Base-by-base conservation (phyloP, 805 yeast genomes). In the Ogataea nitratoaversa region DNA sequence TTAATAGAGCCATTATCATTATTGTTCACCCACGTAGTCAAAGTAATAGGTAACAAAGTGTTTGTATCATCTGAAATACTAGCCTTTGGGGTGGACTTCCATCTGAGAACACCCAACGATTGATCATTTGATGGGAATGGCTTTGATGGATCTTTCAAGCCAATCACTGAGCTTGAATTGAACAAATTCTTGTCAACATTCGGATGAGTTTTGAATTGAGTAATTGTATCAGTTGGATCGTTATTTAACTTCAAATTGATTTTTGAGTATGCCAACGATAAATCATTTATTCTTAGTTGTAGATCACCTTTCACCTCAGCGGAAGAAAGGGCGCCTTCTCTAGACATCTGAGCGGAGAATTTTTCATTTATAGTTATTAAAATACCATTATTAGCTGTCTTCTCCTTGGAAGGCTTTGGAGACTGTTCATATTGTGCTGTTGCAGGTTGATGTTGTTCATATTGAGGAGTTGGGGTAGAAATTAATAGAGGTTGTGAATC, bases 131-230 rank as follows among this genome's bases (percentile, higher is more conserved):
- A 72, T 30, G 98, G 98, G 77, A 93, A 90, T 27, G 89, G 77
- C 57, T 87, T 86, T 34, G 73, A 57, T 39, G 78, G 68, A 60
- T 90, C 95, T 59, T 85, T 86, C 56, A 90, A 74, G 0, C 84
- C 84, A 54, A 93, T 79, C 32, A 74, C 63, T 42, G 74, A 69
- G 13, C 69, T 62, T 12, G 73, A 59, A 33, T 74, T 71, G 62
- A 91, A 93, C 56, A 77, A 63, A 31, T 67, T 68, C 56, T 85
- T 82, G 66, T 93, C 97, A 49, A 93, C 95, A 60, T 91, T 90
- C 48, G 99, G 99, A 69, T 93, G 96, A 13, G 98, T 89, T 64
- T 90, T 90, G 70, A 77, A 93, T 57, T 83, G 89, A 34, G 79
- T 68, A 17, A 40, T 36, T 48, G 67, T 78, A 29, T 70, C 62